These are phyloP conservation scores for Colletotrichum sp. DNA, from an alignment of 2,329 filamentous ascomycete genomes.

Conservation along the genomic window DNA sequence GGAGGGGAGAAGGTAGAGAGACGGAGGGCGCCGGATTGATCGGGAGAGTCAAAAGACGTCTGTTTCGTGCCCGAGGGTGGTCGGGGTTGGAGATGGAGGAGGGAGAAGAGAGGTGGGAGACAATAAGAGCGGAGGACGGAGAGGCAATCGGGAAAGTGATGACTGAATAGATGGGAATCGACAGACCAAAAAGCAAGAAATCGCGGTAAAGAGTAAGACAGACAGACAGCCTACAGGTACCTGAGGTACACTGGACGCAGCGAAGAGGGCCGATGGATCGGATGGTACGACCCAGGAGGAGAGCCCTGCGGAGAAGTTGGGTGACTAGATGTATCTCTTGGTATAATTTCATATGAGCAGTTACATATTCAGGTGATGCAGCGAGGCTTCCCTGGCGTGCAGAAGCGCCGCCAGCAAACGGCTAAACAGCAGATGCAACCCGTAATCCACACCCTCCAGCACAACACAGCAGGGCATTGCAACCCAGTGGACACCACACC, in stretches of 20 bases:
- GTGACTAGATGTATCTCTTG: not conserved
- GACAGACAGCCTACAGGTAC: not conserved
- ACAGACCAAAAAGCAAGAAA: slow-evolving; percentile 17
- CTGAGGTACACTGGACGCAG: not conserved
- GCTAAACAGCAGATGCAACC: not conserved
- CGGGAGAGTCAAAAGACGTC: not conserved
- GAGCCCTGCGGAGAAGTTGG: not conserved
- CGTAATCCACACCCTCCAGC: not conserved
- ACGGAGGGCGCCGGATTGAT: not conserved
- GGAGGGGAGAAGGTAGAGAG: not conserved
- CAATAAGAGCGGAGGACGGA: not conserved
- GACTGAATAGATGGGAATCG: slow-evolving; percentile 14
- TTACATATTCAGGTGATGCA: not conserved
- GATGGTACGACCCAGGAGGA: slow-evolving; percentile 7
- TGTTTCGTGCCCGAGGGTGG: not conserved
- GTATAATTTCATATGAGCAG: not conserved
- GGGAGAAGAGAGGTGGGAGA: not conserved
- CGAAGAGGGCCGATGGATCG: slow-evolving; percentile 4
- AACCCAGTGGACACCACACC: not conserved
- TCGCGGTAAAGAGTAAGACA: not conserved
- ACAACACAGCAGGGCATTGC: not conserved
- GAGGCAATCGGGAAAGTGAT: not conserved
- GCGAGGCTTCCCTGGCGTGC: not conserved
- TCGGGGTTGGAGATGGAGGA: not conserved
- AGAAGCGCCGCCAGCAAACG: slow-evolving; percentile 13